Percentiles rank a stretch among this genome's conserved stretches.
Evolutionary conservation across 2,329 filamentous ascomycete species (phyloP).

Genomic region (Lachnellula willkommii): DNA sequence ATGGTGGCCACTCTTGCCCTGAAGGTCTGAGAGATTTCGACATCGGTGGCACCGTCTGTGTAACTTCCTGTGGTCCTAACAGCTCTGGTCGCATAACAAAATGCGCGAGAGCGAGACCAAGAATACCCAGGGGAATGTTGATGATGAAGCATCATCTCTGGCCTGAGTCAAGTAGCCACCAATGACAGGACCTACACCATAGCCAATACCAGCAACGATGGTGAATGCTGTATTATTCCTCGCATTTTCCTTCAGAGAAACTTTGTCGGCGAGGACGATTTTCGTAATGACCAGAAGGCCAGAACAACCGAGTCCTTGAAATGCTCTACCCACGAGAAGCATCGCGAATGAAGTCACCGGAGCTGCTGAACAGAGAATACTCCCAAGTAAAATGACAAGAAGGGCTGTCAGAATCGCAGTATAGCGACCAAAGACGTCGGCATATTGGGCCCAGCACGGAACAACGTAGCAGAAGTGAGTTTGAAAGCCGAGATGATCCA

Average conservation of each 20-base stretch:
- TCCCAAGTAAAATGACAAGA: constrained; percentile 53
- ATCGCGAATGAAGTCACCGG: constrained; percentile 50
- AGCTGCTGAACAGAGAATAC: constrained; percentile 55
- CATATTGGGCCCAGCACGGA: constrained; percentile 59
- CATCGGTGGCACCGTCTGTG: constrained; percentile 41
- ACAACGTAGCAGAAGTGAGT: constrained; percentile 60
- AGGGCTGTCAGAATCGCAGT: constrained; percentile 52
- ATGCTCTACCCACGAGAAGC: constrained; percentile 55
- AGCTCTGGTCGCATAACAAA: constrained; percentile 55
- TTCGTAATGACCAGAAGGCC: constrained; percentile 57
- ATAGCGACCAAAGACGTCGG: constrained; percentile 61
- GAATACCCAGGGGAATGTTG: constrained; percentile 50
- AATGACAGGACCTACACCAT: constrained; percentile 52
- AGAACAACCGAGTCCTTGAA: constrained; percentile 58
- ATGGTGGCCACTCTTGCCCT: constrained; percentile 46
- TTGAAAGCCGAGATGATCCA: constrained; percentile 68
- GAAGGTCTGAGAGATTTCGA: constrained; percentile 23
- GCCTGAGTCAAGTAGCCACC: constrained; percentile 49
- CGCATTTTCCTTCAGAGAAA: constrained; percentile 55
- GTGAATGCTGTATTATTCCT: constrained; percentile 59
- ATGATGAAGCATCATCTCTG: constrained; percentile 63
- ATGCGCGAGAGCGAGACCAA: constrained; percentile 49
- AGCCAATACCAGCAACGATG: constrained; percentile 54
- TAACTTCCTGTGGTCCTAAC: constrained; percentile 42
- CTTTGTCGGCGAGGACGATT: constrained; percentile 60